Percentiles rank a stretch among this genome's conserved stretches.
phyloP scores from a whole-genome alignment of 306 rosid species.

The Quercus ilex region DNA sequence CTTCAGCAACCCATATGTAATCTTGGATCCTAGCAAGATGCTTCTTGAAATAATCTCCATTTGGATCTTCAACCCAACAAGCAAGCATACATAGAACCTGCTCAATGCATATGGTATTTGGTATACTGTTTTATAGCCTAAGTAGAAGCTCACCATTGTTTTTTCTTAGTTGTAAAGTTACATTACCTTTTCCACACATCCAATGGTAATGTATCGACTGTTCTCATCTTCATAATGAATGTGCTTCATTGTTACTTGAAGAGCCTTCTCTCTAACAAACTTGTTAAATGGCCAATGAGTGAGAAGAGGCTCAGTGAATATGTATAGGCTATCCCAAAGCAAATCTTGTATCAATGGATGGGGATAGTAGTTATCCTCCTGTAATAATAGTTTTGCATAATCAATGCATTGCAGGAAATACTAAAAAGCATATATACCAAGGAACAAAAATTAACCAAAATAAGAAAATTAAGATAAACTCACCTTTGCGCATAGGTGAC shows the following conservation, averaged over 20 bases:
- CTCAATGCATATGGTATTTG: background rate
- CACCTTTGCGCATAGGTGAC: constrained; percentile 65
- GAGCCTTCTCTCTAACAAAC: constrained; percentile 49
- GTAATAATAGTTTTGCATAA: background rate
- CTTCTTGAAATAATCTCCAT: constrained; percentile 63
- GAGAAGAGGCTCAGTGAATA: constrained; percentile 53
- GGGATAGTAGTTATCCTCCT: constrained; percentile 64
- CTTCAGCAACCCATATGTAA: constrained; percentile 70
- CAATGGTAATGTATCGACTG: constrained; percentile 64
- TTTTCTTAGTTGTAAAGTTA: background rate
- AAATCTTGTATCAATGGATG: constrained; percentile 62
- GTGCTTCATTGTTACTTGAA: constrained; percentile 64
- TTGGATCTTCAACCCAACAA: constrained; percentile 80
- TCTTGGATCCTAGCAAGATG: constrained; percentile 73
- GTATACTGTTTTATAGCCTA: background rate
- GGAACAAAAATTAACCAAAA: background rate
- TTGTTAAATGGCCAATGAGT: constrained; percentile 73
- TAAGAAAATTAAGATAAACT: background rate
- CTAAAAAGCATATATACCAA: background rate
- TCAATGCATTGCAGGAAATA: background rate
- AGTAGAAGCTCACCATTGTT: background rate
- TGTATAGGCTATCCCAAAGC: constrained; percentile 63
- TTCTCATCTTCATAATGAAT: constrained; percentile 76
- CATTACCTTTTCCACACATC: constrained; percentile 58
- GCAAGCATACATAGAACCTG: constrained; percentile 67